These are phyloP conservation scores for Nemania abortiva DNA, from an alignment of 2,329 filamentous ascomycete species.

Conservation along the genomic window DNA sequence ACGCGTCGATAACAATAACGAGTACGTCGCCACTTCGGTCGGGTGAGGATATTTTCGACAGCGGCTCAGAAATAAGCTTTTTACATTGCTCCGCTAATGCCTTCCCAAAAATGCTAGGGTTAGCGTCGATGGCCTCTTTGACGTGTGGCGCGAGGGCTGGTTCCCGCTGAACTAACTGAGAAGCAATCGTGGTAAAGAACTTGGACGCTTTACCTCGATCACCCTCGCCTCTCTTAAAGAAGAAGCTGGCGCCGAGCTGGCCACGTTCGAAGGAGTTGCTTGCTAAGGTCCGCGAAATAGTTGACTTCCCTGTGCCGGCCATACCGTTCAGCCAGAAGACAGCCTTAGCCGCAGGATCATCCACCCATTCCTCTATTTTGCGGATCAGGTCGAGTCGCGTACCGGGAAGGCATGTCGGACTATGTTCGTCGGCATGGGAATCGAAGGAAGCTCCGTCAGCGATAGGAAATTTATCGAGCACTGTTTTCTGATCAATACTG, in stretches of 20 bases:
- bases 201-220: constrained; percentile 6
- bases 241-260: constrained; percentile 52
- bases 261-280: constrained; percentile 3
- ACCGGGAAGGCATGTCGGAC: constrained; percentile 48
- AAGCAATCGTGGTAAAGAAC: constrained; percentile 23
- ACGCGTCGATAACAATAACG: constrained; percentile 25
- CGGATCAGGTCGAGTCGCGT: constrained; percentile 52
- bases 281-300: constrained; percentile 53
- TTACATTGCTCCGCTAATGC: constrained; percentile 15
- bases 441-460: constrained; percentile 50
- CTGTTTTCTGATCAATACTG: constrained; percentile 46
- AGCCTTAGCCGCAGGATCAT: constrained; percentile 37
- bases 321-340: constrained; percentile 56
- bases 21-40: background rate
- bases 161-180: constrained; percentile 6
- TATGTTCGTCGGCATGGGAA: constrained; percentile 51
- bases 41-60: background rate
- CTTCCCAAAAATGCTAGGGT: constrained; percentile 1
- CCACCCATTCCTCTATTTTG: constrained; percentile 49
- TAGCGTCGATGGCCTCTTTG: background rate
- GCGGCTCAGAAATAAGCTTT: constrained; percentile 14
- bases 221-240: constrained; percentile 54
- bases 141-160: background rate
- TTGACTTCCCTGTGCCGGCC: constrained; percentile 57
- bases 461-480: constrained; percentile 19